phyloP scores from a whole-genome alignment of 2,329 filamentous ascomycete species.

The Chaetomiaceae sp. region DNA sequence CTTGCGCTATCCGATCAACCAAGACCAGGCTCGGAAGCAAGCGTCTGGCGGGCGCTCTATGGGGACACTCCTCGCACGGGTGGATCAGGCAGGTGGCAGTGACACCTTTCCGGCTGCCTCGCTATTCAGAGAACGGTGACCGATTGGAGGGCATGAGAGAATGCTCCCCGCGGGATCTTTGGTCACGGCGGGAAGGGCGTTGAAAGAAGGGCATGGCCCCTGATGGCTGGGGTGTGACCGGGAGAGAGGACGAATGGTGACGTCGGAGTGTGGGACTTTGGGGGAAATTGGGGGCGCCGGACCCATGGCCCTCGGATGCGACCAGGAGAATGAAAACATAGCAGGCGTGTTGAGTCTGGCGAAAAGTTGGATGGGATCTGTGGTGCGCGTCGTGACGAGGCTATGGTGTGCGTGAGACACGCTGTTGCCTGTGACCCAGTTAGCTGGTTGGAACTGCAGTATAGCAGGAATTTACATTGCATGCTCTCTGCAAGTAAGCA shows the following conservation, averaged over 20 bases:
- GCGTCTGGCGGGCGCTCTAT: not conserved
- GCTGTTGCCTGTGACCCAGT: not conserved
- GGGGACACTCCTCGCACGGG: not conserved
- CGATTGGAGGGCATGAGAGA: not conserved
- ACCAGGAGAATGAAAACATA: not conserved
- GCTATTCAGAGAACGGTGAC: not conserved
- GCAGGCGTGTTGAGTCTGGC: not conserved
- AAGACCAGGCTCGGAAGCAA: too few relatives aligned
- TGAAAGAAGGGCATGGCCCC: not conserved
- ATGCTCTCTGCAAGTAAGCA: constrained; percentile 2
- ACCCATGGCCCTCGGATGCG: not conserved
- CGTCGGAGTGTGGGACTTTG: not conserved
- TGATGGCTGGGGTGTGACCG: not conserved
- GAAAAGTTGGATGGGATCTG: not conserved
- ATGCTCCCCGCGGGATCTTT: not conserved
- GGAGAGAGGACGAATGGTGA: not conserved
- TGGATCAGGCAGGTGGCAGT: constrained; percentile 2
- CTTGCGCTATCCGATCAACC: not conserved
- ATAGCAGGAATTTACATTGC: not conserved
- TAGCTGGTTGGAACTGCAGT: not conserved
- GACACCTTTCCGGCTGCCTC: not conserved
- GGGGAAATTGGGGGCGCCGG: not conserved
- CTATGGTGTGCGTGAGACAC: not conserved
- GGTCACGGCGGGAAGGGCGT: not conserved
- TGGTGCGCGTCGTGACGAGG: constrained; percentile 4